These are phyloP conservation scores for Groenewaldozyma salmanticensis DNA, from an alignment of 805 yeast genomes.

Conservation along the genomic window DNA sequence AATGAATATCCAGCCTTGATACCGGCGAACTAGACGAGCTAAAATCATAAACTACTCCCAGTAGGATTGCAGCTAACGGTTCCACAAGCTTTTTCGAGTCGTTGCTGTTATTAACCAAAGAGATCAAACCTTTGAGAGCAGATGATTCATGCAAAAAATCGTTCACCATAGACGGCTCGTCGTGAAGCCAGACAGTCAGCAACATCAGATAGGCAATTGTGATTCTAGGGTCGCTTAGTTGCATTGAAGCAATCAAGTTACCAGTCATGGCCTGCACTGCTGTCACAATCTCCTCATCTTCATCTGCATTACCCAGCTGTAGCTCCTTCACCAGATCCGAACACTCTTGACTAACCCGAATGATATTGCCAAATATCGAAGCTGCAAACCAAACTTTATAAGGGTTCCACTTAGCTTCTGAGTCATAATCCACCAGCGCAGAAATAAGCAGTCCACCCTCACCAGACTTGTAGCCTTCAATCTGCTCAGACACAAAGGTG, in stretches of 20 bases:
- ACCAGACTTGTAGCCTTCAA: conserved; percentile 31
- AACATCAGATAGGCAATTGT: conserved; percentile 71
- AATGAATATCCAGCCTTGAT: conserved; percentile 45
- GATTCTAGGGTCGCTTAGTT: conserved; percentile 54
- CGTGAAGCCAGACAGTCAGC: conserved; percentile 67
- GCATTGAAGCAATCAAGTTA: conserved; percentile 54
- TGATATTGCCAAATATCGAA: conserved; percentile 49
- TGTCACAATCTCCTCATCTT: conserved; percentile 58
- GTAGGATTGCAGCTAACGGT: conserved; percentile 58
- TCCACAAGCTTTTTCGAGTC: conserved; percentile 39
- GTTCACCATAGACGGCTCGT: conserved; percentile 62
- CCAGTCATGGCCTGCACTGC: conserved; percentile 73
- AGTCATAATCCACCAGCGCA: conserved; percentile 67
- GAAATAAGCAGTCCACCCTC: conserved; percentile 36
- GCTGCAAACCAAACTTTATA: conserved; percentile 81
- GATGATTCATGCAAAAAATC: conserved; percentile 64
- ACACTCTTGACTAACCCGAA: conserved; percentile 33
- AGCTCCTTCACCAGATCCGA: conserved; percentile 35
- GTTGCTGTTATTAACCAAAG: conserved; percentile 48
- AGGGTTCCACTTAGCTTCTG: conserved; percentile 66
- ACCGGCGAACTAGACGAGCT: conserved; percentile 46
- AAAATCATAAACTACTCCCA: conserved; percentile 79
- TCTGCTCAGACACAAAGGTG: conserved; percentile 61
- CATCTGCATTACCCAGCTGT: conserved; percentile 38
- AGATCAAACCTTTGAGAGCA: conserved; percentile 54